These are phyloP conservation scores for Nelumbo lutea DNA, from an alignment of 164 flowering plant species.

Conservation along the genomic window DNA sequence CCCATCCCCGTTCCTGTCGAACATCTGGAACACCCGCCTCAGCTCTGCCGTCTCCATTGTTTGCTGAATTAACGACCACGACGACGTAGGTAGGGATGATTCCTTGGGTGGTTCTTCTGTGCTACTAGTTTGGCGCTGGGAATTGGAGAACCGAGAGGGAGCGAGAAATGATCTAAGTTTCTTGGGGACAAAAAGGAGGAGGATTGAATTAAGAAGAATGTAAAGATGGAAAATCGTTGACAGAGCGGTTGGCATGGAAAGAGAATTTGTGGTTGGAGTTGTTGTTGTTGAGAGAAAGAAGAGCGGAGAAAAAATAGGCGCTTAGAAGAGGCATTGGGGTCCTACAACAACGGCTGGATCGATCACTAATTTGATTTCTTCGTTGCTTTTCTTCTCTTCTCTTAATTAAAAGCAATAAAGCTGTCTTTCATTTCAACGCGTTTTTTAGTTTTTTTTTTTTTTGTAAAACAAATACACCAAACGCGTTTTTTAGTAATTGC, in stretches of 20 bases:
- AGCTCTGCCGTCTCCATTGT: constrained; percentile 48
- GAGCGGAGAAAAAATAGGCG: constrained; percentile 9
- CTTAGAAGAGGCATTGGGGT: not conserved
- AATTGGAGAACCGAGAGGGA: constrained; percentile 26
- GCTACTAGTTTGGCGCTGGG: not conserved
- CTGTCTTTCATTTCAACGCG: no score
- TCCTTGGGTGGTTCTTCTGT: not conserved
- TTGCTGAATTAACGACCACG: constrained; percentile 1
- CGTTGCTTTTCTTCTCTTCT: no score
- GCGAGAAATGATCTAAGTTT: constrained; percentile 27
- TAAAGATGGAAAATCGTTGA: constrained; percentile 26
- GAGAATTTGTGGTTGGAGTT: not conserved
- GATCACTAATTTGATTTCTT: no score
- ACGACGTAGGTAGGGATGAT: not conserved
- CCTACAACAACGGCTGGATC: not conserved
- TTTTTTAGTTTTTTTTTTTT: no score
- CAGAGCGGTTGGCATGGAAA: constrained; percentile 28
- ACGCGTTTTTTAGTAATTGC: no score
- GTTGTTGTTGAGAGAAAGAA: constrained; percentile 8
- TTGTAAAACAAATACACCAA: no score
- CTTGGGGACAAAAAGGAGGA: constrained; percentile 40
- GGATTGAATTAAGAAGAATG: constrained; percentile 32
- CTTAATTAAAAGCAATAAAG: no score
- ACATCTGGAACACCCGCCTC: constrained; percentile 61
- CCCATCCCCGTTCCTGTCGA: constrained; percentile 67